A percentile compares a stretch with the other conserved stretches of the same genome.
Conservation (phyloP, 2,329 filamentous ascomycete species). For the Fusarium aywerte region DNA sequence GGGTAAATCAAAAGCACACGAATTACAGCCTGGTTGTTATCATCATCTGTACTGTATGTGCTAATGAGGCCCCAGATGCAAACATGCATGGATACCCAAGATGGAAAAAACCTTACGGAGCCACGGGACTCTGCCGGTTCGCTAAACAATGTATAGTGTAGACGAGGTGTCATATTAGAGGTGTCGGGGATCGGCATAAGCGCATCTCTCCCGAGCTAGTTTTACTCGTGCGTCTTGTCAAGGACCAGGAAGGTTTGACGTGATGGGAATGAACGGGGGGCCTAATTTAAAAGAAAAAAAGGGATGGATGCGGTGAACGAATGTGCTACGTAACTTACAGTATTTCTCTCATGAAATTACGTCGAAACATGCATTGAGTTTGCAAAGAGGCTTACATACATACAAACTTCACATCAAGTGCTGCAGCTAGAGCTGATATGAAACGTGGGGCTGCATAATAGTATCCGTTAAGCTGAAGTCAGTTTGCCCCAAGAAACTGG, state of each 20-base stretch:
- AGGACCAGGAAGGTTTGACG: conserved; percentile 14
- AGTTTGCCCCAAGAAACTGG: background rate
- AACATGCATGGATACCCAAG: background rate
- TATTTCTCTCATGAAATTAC: background rate
- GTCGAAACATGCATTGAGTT: conserved; percentile 20
- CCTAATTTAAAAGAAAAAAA: background rate
- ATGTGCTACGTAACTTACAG: background rate
- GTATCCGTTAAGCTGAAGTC: background rate
- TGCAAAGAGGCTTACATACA: conserved; percentile 6
- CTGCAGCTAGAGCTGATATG: conserved; percentile 6
- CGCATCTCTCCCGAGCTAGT: conserved; percentile 1
- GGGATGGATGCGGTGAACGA: background rate
- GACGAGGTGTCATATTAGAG: background rate
- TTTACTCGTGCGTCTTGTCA: background rate
- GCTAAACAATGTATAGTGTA: background rate
- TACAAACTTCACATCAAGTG: background rate
- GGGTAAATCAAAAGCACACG: background rate
- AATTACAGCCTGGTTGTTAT: background rate
- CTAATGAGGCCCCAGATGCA: background rate
- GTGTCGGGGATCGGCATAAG: conserved; percentile 20
- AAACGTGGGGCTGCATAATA: conserved; percentile 8
- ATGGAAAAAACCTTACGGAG: conserved; percentile 10
- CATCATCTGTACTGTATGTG: background rate
- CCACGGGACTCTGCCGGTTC: background rate
- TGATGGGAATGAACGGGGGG: background rate